Evolutionary conservation across 176 grass and related monocot genomes (phyloP).

Genomic region (Pharus latifolius): DNA sequence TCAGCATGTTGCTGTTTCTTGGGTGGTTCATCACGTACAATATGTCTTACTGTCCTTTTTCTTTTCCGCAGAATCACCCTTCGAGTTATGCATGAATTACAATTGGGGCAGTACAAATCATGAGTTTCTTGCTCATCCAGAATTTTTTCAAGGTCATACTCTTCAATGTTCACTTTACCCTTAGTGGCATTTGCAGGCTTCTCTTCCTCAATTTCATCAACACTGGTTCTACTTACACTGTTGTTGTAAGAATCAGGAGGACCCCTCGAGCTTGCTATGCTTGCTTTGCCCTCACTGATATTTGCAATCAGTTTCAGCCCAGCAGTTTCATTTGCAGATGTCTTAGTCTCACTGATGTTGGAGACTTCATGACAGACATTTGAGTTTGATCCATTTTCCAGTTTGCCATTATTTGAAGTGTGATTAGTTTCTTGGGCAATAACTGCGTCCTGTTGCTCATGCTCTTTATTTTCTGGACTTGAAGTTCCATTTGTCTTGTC

Average conservation of each 20-base stretch:
- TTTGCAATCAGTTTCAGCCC: constrained; percentile 1
- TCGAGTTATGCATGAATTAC: constrained; percentile 74
- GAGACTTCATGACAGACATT: constrained; percentile 18
- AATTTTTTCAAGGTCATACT: constrained; percentile 63
- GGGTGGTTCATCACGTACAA: neutral
- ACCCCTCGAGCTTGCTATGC: neutral
- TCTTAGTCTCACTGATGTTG: neutral
- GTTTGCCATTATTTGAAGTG: neutral
- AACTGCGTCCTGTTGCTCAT: neutral
- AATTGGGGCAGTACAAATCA: constrained; percentile 79
- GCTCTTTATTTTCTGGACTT: neutral
- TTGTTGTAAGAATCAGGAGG: neutral
- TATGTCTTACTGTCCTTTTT: constrained; percentile 45
- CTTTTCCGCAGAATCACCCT: constrained; percentile 87
- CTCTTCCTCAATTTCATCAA: constrained; percentile 12
- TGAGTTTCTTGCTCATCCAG: constrained; percentile 76
- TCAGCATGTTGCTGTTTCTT: constrained; percentile 34
- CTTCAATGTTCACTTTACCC: constrained; percentile 15
- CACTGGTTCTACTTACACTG: neutral
- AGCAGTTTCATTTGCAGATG: neutral
- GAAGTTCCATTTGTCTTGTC: neutral
- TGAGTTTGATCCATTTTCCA: constrained; percentile 25
- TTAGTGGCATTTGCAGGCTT: neutral
- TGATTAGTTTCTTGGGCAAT: constrained; percentile 10
- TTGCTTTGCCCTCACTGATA: neutral